A percentile compares a stretch with the other conserved stretches of the same genome.
Conservation (phyloP, 495 filamentous ascomycete species). For the Lasiosphaeriaceae sp. region DNA sequence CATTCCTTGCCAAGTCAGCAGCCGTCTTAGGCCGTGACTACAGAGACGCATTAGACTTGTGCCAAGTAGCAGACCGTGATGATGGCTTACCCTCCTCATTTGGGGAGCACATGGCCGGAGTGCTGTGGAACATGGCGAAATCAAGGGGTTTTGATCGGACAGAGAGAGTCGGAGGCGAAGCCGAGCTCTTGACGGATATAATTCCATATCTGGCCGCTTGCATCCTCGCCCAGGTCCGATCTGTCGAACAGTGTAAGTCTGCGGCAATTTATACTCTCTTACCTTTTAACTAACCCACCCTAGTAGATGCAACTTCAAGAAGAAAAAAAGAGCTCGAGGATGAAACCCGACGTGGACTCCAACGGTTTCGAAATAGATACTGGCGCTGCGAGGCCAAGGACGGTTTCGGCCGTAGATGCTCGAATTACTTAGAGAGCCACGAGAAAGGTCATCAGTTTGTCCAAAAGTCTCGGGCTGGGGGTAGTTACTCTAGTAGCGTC, state of each 20-base stretch:
- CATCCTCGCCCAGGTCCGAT: constrained; percentile 5
- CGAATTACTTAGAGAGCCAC: constrained; percentile 17
- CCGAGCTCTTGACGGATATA: constrained; percentile 7
- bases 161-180: constrained; percentile 7
- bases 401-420: constrained; percentile 9
- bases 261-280: background rate
- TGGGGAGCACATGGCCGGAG: constrained; percentile 14
- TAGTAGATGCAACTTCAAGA: constrained; percentile 1
- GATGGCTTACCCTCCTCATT: constrained; percentile 5
- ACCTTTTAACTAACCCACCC: background rate
- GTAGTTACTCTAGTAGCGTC: background rate
- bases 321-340: constrained; percentile 11
- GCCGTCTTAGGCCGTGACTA: constrained; percentile 10
- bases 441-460: constrained; percentile 22
- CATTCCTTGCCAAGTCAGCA: constrained; percentile 10
- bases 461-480: background rate
- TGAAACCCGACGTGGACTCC: constrained; percentile 16
- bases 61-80: constrained; percentile 12
- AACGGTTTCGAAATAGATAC: constrained; percentile 14
- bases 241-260: background rate
- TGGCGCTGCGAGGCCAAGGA: constrained; percentile 21
- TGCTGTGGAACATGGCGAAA: constrained; percentile 16
- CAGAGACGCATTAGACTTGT: constrained; percentile 17
- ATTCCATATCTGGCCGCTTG: constrained; percentile 13
- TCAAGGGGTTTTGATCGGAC: background rate